Percentiles rank a stretch among this genome's conserved stretches.
These are phyloP conservation scores for Pichia sp. DNA, from an alignment of 1,139 yeast species.

Conservation along the genomic window DNA sequence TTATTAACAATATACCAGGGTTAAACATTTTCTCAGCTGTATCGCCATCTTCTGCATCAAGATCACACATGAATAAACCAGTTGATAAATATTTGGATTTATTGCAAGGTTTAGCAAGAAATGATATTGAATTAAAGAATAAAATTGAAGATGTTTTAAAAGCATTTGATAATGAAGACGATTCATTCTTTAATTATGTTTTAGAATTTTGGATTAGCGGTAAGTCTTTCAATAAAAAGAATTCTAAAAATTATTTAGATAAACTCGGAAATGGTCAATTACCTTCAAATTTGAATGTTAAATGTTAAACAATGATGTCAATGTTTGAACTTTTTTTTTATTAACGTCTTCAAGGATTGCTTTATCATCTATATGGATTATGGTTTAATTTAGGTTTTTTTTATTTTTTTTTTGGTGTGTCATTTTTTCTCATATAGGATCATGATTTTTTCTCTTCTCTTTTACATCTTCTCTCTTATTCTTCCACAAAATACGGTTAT, in stretches of 20 bases:
- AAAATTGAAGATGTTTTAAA: conserved; percentile 23
- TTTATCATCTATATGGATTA: not conserved
- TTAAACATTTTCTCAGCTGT: conserved; percentile 12
- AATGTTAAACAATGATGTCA: no score
- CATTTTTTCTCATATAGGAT: not conserved
- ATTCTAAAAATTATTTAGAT: conserved; percentile 19
- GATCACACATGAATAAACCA: conserved; percentile 19
- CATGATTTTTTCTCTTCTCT: no score
- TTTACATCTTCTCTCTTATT: not conserved
- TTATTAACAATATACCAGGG: conserved; percentile 17
- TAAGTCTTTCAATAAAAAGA: conserved; percentile 26
- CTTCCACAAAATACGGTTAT: not conserved
- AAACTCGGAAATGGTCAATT: conserved; percentile 13
- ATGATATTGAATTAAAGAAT: conserved; percentile 27
- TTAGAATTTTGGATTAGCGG: conserved; percentile 29
- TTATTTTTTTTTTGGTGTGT: not conserved
- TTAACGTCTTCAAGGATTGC: no score
- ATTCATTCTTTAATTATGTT: conserved; percentile 28
- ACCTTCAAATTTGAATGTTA: conserved; percentile 10
- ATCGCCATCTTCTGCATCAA: not conserved
- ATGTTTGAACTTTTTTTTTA: not conserved
- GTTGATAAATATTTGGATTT: conserved; percentile 25
- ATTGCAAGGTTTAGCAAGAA: conserved; percentile 26
- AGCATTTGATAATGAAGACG: conserved; percentile 28
- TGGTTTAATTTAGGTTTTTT: not conserved